Evolutionary conservation across 2,329 filamentous ascomycete genomes (phyloP).

Genomic region (Pseudocercospora fuligena): DNA sequence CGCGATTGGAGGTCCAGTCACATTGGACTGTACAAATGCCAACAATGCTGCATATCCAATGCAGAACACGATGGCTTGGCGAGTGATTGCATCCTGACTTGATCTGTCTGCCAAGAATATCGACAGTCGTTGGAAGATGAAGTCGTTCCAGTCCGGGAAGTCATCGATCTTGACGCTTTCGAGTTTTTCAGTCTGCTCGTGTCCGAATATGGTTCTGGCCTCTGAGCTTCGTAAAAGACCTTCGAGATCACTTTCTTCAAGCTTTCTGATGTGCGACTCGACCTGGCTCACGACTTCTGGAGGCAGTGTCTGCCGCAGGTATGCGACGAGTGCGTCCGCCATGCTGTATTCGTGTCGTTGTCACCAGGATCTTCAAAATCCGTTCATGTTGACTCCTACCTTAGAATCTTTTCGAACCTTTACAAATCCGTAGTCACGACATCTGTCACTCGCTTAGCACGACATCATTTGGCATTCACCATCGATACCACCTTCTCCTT

Average conservation of each 20-base stretch:
- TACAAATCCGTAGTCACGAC: background rate
- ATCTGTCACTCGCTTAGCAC: background rate
- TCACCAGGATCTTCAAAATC: background rate
- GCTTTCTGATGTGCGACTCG: conserved; percentile 43
- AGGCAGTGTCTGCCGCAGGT: conserved; percentile 48
- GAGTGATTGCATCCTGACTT: conserved; percentile 40
- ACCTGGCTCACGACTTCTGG: conserved; percentile 48
- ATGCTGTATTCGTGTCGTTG: conserved; percentile 35
- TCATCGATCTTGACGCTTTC: conserved; percentile 40
- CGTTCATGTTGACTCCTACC: background rate
- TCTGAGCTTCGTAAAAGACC: conserved; percentile 46
- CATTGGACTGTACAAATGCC: conserved; percentile 82
- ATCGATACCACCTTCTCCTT: background rate
- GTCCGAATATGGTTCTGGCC: conserved; percentile 49
- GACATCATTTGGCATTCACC: background rate
- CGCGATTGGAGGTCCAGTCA: conserved; percentile 81
- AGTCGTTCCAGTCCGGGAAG: conserved; percentile 52
- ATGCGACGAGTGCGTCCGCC: conserved; percentile 49
- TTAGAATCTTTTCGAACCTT: background rate
- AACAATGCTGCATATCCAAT: conserved; percentile 73
- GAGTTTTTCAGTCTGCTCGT: conserved; percentile 41
- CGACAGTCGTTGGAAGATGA: conserved; percentile 49
- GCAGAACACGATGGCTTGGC: conserved; percentile 52
- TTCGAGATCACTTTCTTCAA: conserved; percentile 51
- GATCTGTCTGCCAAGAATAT: conserved; percentile 45